These are phyloP conservation scores for Cetradonia linearis DNA, from an alignment of 495 filamentous ascomycete genomes.

Conservation along the genomic window DNA sequence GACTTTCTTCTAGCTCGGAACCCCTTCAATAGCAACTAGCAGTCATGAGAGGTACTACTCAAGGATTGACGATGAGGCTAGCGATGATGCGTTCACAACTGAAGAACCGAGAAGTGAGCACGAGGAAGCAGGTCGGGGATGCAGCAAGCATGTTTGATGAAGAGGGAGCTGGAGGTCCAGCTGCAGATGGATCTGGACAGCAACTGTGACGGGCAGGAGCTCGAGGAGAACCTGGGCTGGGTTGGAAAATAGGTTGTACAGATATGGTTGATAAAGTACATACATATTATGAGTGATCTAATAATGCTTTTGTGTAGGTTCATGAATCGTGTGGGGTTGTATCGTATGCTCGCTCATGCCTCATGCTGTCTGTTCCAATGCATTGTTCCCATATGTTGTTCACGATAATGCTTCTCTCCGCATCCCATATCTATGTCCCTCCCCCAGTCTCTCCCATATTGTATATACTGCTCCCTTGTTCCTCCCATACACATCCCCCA, in stretches of 20 bases:
- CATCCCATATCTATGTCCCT: neutral
- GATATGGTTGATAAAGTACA: constrained; percentile 1
- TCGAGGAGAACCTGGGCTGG: too few relatives aligned
- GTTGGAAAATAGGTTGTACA: neutral
- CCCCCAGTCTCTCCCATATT: neutral
- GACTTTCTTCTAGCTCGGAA: constrained; percentile 88
- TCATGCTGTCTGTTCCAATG: neutral
- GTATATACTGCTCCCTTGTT: neutral
- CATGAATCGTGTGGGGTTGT: neutral
- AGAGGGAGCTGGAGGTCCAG: constrained; percentile 12
- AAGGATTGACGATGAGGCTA: constrained; percentile 79
- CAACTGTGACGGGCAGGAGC: constrained; percentile 8
- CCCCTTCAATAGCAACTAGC: constrained; percentile 97
- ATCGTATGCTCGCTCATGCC: neutral
- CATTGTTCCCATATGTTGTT: constrained; percentile 1
- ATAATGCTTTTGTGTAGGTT: neutral
- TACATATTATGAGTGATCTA: neutral
- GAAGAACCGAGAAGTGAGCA: constrained; percentile 58
- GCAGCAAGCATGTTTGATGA: constrained; percentile 56
- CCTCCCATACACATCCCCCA: neutral
- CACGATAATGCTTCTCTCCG: neutral
- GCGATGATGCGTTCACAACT: constrained; percentile 42
- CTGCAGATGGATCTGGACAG: constrained; percentile 7
- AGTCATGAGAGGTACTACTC: constrained; percentile 82
- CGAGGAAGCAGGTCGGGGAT: constrained; percentile 80